phyloP scores from a whole-genome alignment of 208 protist genomes.

The Trypanosoma cruzi region DNA sequence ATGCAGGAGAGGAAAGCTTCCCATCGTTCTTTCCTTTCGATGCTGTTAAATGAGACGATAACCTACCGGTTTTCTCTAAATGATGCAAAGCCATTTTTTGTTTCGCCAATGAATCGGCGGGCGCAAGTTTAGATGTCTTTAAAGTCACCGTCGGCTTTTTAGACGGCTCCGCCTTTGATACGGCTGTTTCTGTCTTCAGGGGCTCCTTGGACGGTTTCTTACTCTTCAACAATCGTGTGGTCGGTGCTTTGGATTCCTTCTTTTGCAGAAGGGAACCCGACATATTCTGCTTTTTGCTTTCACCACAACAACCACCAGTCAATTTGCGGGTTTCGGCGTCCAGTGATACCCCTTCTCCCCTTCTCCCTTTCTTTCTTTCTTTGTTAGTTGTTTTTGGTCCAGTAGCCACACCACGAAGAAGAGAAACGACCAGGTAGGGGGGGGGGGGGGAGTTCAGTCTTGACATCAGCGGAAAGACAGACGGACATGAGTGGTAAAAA shows the following conservation, averaged over 20 bases:
- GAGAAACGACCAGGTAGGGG: too few relatives aligned
- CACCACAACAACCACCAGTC: constrained; percentile 1
- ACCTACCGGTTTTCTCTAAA: neutral
- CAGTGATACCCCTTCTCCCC: neutral
- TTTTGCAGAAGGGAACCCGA: neutral
- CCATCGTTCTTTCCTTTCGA: neutral
- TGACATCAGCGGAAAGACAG: too few relatives aligned
- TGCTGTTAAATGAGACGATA: neutral
- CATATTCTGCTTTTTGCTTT: constrained; percentile 2
- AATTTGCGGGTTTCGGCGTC: neutral
- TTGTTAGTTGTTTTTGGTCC: neutral
- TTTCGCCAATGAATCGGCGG: neutral
- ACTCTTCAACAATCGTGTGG: constrained; percentile 6
- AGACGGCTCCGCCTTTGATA: constrained; percentile 3
- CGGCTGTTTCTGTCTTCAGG: too few relatives aligned
- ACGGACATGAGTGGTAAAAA: too few relatives aligned
- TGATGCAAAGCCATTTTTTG: neutral
- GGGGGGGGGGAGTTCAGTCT: too few relatives aligned
- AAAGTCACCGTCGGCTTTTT: neutral
- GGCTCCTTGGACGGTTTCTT: constrained; percentile 7
- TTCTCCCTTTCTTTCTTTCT: too few relatives aligned
- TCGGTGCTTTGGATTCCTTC: neutral
- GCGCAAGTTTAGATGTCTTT: neutral
- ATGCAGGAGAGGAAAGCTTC: neutral
- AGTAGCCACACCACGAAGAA: neutral